A percentile compares a stretch with the other conserved stretches of the same genome.
Conservation (phyloP, 495 filamentous ascomycete genomes). For the Tetracladium marchalianum region DNA sequence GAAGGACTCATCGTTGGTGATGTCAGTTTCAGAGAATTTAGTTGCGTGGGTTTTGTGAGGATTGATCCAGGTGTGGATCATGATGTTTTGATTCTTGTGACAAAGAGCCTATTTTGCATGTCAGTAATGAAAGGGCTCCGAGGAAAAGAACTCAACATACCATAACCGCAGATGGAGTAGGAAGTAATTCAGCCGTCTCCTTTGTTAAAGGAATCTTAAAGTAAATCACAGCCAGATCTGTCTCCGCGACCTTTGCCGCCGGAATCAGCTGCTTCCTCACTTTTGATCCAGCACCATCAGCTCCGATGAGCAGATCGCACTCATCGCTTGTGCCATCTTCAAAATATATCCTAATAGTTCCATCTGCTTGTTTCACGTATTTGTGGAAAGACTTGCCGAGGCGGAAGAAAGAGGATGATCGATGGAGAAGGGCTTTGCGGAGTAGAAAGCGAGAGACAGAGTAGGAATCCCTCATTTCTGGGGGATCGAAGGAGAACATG, state of each 20-base stretch:
- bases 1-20: conserved; percentile 14
- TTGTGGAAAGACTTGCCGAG: conserved; percentile 26
- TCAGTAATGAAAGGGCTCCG: not conserved
- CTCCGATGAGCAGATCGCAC: conserved; percentile 33
- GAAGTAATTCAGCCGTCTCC: conserved; percentile 9
- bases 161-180: conserved; percentile 6
- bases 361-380: conserved; percentile 19
- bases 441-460: conserved; percentile 15
- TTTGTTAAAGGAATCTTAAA: conserved; percentile 19
- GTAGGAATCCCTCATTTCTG: conserved; percentile 9
- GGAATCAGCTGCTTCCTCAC: conserved; percentile 33
- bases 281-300: conserved; percentile 29
- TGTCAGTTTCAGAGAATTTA: conserved; percentile 4
- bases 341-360: conserved; percentile 1
- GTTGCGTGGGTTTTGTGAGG: conserved; percentile 6
- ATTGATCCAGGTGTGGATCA: conserved; percentile 12
- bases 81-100: conserved; percentile 13
- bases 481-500: conserved; percentile 9
- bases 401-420: conserved; percentile 19
- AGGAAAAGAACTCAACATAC: not conserved
- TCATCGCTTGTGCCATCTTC: conserved; percentile 4
- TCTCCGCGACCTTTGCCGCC: conserved; percentile 8
- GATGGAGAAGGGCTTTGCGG: conserved; percentile 13
- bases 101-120: conserved; percentile 4
- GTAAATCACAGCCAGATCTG: conserved; percentile 14